These are phyloP conservation scores for Dothideomycetes sp. DNA, from an alignment of 2,329 filamentous ascomycete genomes.

Conservation along the genomic window DNA sequence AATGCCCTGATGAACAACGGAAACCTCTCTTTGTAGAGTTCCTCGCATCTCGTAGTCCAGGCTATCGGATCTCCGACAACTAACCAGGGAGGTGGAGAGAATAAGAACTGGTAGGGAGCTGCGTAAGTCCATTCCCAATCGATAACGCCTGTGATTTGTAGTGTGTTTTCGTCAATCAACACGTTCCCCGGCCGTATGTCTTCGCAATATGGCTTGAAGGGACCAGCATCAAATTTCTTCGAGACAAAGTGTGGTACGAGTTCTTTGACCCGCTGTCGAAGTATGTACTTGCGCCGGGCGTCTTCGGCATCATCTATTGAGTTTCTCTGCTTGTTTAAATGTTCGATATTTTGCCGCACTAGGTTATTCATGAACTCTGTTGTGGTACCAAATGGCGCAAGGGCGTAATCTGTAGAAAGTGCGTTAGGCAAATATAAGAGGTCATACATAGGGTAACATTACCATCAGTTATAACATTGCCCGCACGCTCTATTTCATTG, in stretches of 20 bases:
- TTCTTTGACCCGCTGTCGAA: conserved; percentile 12
- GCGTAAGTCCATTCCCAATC: conserved; percentile 17
- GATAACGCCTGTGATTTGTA: conserved; percentile 14
- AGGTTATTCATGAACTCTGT: conserved; percentile 14
- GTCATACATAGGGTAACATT: neutral
- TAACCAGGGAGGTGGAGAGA: conserved; percentile 11
- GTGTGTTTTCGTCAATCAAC: conserved; percentile 11
- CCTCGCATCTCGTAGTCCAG: neutral
- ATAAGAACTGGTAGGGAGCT: conserved; percentile 14
- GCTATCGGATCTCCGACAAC: neutral
- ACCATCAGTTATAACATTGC: conserved; percentile 4
- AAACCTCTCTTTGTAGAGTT: neutral
- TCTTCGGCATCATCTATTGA: conserved; percentile 15
- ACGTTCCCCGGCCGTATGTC: conserved; percentile 15
- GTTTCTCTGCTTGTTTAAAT: conserved; percentile 16
- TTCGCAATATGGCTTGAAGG: conserved; percentile 10
- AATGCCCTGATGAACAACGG: neutral
- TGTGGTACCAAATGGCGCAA: neutral
- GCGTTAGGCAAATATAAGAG: neutral
- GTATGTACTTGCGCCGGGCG: conserved; percentile 16
- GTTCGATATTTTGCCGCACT: conserved; percentile 14
- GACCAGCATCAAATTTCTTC: neutral
- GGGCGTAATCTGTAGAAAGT: conserved; percentile 2
- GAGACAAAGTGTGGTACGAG: conserved; percentile 11
- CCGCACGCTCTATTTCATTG: conserved; percentile 2